A percentile compares a stretch with the other conserved stretches of the same genome.
These are phyloP conservation scores for Cercospora beticola DNA, from an alignment of 2,329 filamentous ascomycete genomes.

Conservation along the genomic window DNA sequence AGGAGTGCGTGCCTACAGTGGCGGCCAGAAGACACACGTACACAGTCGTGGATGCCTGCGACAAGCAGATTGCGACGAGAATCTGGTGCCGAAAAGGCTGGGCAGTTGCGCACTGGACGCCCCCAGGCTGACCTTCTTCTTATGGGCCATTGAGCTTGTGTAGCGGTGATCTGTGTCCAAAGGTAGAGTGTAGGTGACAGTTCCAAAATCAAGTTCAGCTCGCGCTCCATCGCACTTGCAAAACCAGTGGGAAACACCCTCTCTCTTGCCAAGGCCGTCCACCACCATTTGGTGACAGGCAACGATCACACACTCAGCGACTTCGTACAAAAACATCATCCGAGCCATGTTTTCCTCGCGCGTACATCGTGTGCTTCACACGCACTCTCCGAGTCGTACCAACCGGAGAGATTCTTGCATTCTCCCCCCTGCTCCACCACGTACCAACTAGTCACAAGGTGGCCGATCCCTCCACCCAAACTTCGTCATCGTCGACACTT, in stretches of 20 bases:
- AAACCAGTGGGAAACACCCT: neutral
- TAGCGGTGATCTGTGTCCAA: neutral
- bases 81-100: too few species aligned
- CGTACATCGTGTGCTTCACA: neutral
- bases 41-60: neutral
- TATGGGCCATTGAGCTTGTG: neutral
- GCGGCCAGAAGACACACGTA: neutral
- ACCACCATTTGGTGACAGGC: neutral
- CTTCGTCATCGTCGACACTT: slow-evolving; percentile 6
- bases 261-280: neutral
- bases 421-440: neutral
- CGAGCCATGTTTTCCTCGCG: neutral
- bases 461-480: slow-evolving; percentile 4
- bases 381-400: neutral
- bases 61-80: neutral
- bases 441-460: slow-evolving; percentile 12
- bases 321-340: neutral
- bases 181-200: too few species aligned
- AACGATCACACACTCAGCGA: neutral
- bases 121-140: neutral
- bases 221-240: neutral
- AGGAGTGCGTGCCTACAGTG: neutral
- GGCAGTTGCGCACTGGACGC: too few species aligned
- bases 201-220: neutral
- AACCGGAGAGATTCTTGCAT: neutral